Percentiles rank a stretch among this genome's conserved stretches.
These are phyloP conservation scores for Abrus precatorius DNA, from an alignment of 306 rosid species.

Conservation along the genomic window DNA sequence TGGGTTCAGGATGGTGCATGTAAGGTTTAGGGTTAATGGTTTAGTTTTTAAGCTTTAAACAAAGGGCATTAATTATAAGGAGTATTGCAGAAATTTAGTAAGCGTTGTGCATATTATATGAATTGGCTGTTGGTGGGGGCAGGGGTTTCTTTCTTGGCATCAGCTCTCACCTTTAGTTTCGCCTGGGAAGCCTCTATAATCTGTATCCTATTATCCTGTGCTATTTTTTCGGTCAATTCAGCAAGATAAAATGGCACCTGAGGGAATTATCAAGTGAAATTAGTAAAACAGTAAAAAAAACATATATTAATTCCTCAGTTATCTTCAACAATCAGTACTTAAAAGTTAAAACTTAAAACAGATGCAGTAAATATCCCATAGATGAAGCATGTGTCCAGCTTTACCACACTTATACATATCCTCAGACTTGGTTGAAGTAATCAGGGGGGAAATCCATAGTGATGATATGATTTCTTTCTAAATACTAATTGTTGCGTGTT, in stretches of 20 bases:
- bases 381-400: slow-evolving; percentile 23
- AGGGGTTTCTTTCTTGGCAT: neutral
- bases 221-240: slow-evolving; percentile 86
- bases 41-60: slow-evolving; percentile 8
- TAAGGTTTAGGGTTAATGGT: no score
- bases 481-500: neutral
- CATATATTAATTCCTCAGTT: slow-evolving; percentile 8
- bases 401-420: slow-evolving; percentile 19
- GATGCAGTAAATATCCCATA: slow-evolving; percentile 22
- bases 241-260: slow-evolving; percentile 95
- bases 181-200: slow-evolving; percentile 79
- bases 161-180: slow-evolving; percentile 75
- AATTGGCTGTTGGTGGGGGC: neutral
- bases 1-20: no score
- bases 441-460: neutral
- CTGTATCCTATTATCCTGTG: slow-evolving; percentile 76
- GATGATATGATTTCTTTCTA: slow-evolving; percentile 8
- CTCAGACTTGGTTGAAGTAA: slow-evolving; percentile 16
- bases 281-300: slow-evolving; percentile 23
- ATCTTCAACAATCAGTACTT: slow-evolving; percentile 2
- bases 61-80: neutral
- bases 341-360: neutral
- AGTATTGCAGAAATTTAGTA: neutral
- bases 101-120: neutral
- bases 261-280: slow-evolving; percentile 26